These are phyloP conservation scores for Aspergillus campestris DNA, from an alignment of 495 filamentous ascomycete genomes.

Conservation along the genomic window DNA sequence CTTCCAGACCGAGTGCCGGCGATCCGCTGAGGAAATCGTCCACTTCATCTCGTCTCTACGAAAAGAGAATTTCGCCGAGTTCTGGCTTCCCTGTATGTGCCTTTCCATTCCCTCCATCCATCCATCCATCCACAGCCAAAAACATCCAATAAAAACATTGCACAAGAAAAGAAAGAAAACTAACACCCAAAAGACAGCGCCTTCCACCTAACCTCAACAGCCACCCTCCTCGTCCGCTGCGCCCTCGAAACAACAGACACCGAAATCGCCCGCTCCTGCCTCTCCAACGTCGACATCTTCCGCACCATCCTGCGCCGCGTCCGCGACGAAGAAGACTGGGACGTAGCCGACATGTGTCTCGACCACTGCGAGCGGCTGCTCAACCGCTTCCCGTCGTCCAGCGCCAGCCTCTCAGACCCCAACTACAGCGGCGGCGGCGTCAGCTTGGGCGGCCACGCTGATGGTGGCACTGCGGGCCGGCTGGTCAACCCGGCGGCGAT, in stretches of 20 bases:
- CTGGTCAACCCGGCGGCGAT: conserved; percentile 39
- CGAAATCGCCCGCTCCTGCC: conserved; percentile 32
- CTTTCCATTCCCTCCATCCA: not conserved
- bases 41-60: conserved; percentile 41
- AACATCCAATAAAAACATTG: not conserved
- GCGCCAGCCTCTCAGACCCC: conserved; percentile 10
- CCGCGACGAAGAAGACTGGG: conserved; percentile 45
- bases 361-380: conserved; percentile 44
- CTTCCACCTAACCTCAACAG: conserved; percentile 41
- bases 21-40: conserved; percentile 44
- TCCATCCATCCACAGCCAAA: not conserved
- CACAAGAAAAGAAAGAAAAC: not conserved
- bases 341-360: conserved; percentile 45
- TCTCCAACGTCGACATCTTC: conserved; percentile 36
- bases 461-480: conserved; percentile 9
- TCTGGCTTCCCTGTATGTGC: conserved; percentile 40
- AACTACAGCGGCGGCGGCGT: conserved; percentile 5
- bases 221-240: conserved; percentile 40
- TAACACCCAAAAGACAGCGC: conserved; percentile 31
- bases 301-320: conserved; percentile 40
- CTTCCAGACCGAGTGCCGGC: conserved; percentile 42
- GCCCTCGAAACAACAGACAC: conserved; percentile 37
- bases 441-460: not conserved
- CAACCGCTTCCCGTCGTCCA: conserved; percentile 24
- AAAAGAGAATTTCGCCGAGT: conserved; percentile 38